phyloP scores from a whole-genome alignment of 345 rosid genomes.

The Bruguiera gymnorhiza region DNA sequence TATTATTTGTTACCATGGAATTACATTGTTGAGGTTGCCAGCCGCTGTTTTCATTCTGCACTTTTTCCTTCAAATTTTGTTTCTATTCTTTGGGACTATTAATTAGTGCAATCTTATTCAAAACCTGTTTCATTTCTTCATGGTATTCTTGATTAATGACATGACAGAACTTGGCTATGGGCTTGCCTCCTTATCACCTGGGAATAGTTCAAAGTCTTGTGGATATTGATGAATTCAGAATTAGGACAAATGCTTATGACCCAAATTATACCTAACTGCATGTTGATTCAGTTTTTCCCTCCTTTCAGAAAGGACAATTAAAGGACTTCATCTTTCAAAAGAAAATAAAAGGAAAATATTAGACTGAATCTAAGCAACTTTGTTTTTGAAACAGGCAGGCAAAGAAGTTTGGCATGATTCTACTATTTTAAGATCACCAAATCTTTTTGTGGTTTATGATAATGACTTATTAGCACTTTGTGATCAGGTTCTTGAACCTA shows the following conservation, averaged over 20 bases:
- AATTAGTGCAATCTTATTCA: background rate
- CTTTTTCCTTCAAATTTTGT: background rate
- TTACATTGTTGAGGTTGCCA: background rate
- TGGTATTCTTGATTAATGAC: background rate
- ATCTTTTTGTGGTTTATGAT: conserved; percentile 6
- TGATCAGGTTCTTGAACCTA: conserved; percentile 93
- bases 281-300: background rate
- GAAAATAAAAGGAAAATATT: background rate
- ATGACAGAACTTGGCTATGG: background rate
- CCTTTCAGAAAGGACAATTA: too few relatives aligned
- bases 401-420: background rate
- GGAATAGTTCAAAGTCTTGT: background rate
- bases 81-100: background rate
- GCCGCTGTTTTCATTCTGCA: background rate
- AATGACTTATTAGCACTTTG: conserved; percentile 4
- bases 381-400: background rate
- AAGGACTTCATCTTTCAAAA: too few relatives aligned
- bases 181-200: background rate
- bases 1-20: background rate
- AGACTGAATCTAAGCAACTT: background rate
- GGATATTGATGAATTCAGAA: background rate
- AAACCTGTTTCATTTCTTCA: background rate
- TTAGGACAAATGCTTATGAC: background rate
- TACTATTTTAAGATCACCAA: background rate
- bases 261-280: background rate